Percentiles rank a stretch among this genome's conserved stretches.
Evolutionary conservation across 2,329 filamentous ascomycete species (phyloP).

Genomic region (Phyllosticta paracitricarpa): DNA sequence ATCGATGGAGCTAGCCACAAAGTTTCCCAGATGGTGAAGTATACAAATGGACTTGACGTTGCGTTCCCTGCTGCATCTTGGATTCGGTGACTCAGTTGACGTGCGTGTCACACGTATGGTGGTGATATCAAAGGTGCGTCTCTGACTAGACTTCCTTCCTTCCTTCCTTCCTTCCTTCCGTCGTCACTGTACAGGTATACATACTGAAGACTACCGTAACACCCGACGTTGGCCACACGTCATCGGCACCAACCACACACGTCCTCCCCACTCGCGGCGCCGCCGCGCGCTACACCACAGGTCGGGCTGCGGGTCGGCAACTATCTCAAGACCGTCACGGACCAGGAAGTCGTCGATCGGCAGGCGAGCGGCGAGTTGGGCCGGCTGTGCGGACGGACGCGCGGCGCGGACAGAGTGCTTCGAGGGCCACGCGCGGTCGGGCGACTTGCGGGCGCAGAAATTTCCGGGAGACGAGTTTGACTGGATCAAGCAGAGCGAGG

Average conservation of each 20-base stretch:
- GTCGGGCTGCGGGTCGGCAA: constrained; percentile 48
- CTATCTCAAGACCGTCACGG: constrained; percentile 42
- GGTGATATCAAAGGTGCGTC: too few relatives aligned
- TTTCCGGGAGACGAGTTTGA: constrained; percentile 33
- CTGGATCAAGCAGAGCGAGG: constrained; percentile 25
- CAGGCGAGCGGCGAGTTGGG: constrained; percentile 41
- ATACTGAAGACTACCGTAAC: too few relatives aligned
- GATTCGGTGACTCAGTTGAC: too few relatives aligned
- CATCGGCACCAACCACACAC: constrained; percentile 43
- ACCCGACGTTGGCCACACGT: constrained; percentile 16
- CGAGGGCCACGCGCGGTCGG: constrained; percentile 44
- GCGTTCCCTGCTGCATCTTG: too few relatives aligned
- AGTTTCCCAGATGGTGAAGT: too few relatives aligned
- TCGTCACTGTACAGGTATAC: too few relatives aligned
- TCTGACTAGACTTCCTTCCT: too few relatives aligned
- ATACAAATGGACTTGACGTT: too few relatives aligned
- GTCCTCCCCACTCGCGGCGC: constrained; percentile 42
- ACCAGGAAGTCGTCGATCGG: constrained; percentile 38
- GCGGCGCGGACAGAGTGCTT: constrained; percentile 43
- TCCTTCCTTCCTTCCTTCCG: too few relatives aligned
- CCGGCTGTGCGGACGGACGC: constrained; percentile 37
- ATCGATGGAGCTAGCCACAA: too few relatives aligned
- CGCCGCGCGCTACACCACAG: constrained; percentile 36
- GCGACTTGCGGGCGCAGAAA: constrained; percentile 37
- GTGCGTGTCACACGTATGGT: too few relatives aligned